Evolutionary conservation across 192 early-diverging fungal species (phyloP).

Genomic region (Funneliformis geosporum): DNA sequence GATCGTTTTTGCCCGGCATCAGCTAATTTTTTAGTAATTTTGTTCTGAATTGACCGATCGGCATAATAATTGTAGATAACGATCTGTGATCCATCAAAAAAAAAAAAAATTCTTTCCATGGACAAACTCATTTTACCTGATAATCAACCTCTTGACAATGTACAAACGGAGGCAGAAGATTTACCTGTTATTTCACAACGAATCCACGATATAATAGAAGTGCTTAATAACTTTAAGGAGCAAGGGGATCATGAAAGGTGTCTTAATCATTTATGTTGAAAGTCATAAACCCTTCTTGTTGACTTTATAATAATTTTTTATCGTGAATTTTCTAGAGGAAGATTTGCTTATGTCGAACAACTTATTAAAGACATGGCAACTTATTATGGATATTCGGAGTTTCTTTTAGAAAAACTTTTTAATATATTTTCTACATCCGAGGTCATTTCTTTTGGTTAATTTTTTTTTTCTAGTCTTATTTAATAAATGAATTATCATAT

Average conservation of each 20-base stretch:
- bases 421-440: constrained; percentile 89
- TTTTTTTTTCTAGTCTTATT: constrained; percentile 6
- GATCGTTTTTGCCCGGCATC: no score
- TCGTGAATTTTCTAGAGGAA: constrained; percentile 47
- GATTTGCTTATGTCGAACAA: constrained; percentile 85
- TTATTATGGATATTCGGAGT: constrained; percentile 97
- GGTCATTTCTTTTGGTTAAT: constrained; percentile 28
- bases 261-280: not conserved
- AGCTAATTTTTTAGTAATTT: no score
- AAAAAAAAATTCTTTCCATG: no score
- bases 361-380: constrained; percentile 85
- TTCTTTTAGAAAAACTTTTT: constrained; percentile 87
- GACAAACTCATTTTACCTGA: not conserved
- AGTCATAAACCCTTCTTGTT: not conserved
- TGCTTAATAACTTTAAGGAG: constrained; percentile 88
- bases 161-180: constrained; percentile 41
- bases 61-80: no score
- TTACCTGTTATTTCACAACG: constrained; percentile 76
- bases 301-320: not conserved
- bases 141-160: not conserved
- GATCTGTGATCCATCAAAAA: no score
- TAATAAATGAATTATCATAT: constrained; percentile 4
- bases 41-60: no score
- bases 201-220: constrained; percentile 88
- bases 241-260: constrained; percentile 71